Conservation (phyloP, 768 basidiomycete species). For the Hygrocybe coccinea region DNA sequence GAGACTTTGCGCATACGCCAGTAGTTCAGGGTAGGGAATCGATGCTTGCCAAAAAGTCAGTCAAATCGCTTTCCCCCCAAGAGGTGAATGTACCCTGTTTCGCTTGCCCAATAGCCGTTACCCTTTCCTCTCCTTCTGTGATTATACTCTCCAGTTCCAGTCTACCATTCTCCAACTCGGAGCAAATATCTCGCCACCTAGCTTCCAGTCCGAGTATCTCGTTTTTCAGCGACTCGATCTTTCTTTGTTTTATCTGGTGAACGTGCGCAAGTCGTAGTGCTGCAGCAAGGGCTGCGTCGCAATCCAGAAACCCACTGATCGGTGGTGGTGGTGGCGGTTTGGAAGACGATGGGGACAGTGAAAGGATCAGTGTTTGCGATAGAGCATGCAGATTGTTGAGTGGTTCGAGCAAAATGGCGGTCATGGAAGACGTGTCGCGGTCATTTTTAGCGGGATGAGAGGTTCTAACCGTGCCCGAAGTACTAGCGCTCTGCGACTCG, state of each 20-base stretch:
- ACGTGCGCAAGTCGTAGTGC: constrained; percentile 60
- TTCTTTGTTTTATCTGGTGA: constrained; percentile 73
- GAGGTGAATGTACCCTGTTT: constrained; percentile 53
- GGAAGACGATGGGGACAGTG: constrained; percentile 62
- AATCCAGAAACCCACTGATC: constrained; percentile 52
- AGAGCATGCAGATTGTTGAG: constrained; percentile 58
- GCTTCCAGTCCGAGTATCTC: constrained; percentile 67
- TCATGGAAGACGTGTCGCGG: constrained; percentile 38
- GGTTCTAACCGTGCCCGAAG: no score
- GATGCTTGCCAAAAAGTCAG: constrained; percentile 44
- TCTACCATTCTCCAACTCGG: constrained; percentile 60
- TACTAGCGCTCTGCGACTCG: no score
- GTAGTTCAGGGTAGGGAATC: constrained; percentile 76
- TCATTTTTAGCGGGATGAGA: no score
- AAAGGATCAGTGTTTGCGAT: constrained; percentile 65
- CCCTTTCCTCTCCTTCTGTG: constrained; percentile 68
- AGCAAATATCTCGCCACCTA: constrained; percentile 65
- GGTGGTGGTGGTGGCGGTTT: constrained; percentile 62
- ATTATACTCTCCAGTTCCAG: constrained; percentile 65
- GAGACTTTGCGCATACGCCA: constrained; percentile 80
- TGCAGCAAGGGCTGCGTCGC: constrained; percentile 59
- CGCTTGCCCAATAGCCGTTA: constrained; percentile 65
- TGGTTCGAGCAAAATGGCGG: constrained; percentile 56
- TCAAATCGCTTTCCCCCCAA: background rate
- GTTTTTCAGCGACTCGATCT: constrained; percentile 63